phyloP scores from a whole-genome alignment of 163 green algal species.

The Trebouxiophyceae sp. region DNA sequence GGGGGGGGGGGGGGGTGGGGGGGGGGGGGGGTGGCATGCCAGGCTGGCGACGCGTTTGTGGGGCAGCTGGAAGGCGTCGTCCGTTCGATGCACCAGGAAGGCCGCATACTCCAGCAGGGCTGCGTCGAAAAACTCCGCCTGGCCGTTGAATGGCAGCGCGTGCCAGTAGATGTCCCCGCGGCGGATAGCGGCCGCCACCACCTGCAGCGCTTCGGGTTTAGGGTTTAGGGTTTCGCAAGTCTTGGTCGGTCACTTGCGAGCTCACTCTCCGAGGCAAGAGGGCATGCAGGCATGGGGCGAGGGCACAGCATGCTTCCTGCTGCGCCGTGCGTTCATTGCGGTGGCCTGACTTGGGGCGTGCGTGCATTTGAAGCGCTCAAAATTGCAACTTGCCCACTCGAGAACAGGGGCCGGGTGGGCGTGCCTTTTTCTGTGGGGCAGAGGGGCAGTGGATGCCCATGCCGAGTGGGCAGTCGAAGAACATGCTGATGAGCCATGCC shows the following conservation, averaged over 20 bases:
- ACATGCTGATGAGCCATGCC: conserved; percentile 48
- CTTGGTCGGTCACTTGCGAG: background rate
- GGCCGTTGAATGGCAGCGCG: conserved; percentile 52
- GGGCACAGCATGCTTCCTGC: background rate
- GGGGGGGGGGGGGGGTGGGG: background rate
- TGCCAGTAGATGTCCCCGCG: conserved; percentile 45
- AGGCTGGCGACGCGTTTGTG: conserved; percentile 36
- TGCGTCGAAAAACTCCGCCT: conserved; percentile 46
- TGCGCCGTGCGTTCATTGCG: no score
- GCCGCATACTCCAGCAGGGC: conserved; percentile 36
- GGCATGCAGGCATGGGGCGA: background rate
- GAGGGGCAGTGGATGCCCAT: conserved; percentile 48
- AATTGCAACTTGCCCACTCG: no score
- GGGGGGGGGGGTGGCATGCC: conserved; percentile 3
- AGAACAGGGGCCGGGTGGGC: no score
- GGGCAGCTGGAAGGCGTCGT: conserved; percentile 27
- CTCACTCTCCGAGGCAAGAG: background rate
- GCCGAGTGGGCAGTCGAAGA: conserved; percentile 43
- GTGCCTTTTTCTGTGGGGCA: conserved; percentile 1
- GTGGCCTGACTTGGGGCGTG: no score
- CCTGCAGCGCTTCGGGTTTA: background rate
- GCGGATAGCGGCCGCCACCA: conserved; percentile 23
- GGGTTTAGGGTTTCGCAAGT: background rate
- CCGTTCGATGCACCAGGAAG: conserved; percentile 33
- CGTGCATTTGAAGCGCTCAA: background rate